These are phyloP conservation scores for Trichoderma koningii DNA, from an alignment of 2,329 filamentous ascomycete species.

Conservation along the genomic window DNA sequence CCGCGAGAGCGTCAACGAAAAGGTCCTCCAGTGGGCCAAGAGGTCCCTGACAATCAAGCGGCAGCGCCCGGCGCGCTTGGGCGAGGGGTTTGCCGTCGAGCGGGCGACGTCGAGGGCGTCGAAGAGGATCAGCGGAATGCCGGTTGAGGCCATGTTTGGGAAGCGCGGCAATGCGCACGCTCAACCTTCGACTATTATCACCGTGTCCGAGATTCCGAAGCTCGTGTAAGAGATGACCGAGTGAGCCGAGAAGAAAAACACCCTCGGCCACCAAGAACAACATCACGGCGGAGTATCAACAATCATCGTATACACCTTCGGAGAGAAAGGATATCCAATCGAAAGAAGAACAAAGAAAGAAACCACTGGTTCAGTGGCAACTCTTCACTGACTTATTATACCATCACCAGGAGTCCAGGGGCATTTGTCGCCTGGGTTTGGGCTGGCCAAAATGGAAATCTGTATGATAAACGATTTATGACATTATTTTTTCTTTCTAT, in stretches of 20 bases:
- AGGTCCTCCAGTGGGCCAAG: constrained; percentile 41
- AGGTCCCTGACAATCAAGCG: constrained; percentile 37
- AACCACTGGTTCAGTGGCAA: neutral
- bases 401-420: neutral
- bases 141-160: neutral
- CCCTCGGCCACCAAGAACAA: neutral
- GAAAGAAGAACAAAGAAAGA: neutral
- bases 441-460: constrained; percentile 8
- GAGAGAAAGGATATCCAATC: neutral
- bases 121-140: constrained; percentile 10
- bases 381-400: neutral
- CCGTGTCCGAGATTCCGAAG: constrained; percentile 29
- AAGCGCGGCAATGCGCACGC: constrained; percentile 13
- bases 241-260: neutral
- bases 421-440: neutral
- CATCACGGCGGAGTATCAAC: neutral
- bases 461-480: constrained; percentile 28
- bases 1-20: constrained; percentile 39
- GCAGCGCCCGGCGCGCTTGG: constrained; percentile 32
- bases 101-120: constrained; percentile 16
- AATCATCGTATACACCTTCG: neutral
- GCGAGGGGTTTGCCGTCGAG: constrained; percentile 31
- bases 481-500: neutral
- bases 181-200: constrained; percentile 28
- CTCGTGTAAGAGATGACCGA: constrained; percentile 22